phyloP scores from a whole-genome alignment of 2,329 filamentous ascomycete genomes.

The Cordyceps javanica region DNA sequence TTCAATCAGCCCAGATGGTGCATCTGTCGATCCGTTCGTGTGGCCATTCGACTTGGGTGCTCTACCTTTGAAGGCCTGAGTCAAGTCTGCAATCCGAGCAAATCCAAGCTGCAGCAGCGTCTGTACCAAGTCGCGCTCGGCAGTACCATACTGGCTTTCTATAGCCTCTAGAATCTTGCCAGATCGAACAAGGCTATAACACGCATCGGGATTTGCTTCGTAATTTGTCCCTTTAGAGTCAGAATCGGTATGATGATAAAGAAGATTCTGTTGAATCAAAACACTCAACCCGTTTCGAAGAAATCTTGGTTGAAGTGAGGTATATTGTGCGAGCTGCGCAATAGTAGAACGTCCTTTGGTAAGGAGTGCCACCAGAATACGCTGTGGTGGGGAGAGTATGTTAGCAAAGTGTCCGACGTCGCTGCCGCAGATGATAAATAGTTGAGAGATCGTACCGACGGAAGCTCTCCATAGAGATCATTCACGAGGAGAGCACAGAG shows the following conservation, averaged over 20 bases:
- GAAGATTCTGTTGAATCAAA: slow-evolving; percentile 81
- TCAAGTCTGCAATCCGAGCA: slow-evolving; percentile 63
- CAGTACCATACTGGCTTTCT: slow-evolving; percentile 65
- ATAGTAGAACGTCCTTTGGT: slow-evolving; percentile 72
- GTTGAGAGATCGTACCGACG: slow-evolving; percentile 60
- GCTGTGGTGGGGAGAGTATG: slow-evolving; percentile 43
- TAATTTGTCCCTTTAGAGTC: slow-evolving; percentile 65
- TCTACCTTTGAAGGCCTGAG: slow-evolving; percentile 51
- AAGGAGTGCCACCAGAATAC: slow-evolving; percentile 75
- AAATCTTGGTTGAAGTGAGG: slow-evolving; percentile 66
- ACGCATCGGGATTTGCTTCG: slow-evolving; percentile 72
- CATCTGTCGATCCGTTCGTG: slow-evolving; percentile 27
- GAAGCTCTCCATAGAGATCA: slow-evolving; percentile 85
- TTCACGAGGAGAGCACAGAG: slow-evolving; percentile 85
- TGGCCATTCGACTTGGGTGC: slow-evolving; percentile 29
- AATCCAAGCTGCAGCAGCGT: slow-evolving; percentile 73
- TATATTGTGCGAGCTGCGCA: slow-evolving; percentile 62
- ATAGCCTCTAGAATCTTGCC: slow-evolving; percentile 77
- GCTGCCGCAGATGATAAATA: neutral
- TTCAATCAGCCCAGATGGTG: slow-evolving; percentile 31
- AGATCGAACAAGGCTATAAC: slow-evolving; percentile 75
- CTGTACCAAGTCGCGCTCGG: slow-evolving; percentile 67
- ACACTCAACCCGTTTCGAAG: slow-evolving; percentile 76
- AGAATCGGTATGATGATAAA: slow-evolving; percentile 63
- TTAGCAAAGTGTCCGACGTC: neutral